Conservation (phyloP, 352 stramenopile species). For the Pythium vanterpoolii region DNA sequence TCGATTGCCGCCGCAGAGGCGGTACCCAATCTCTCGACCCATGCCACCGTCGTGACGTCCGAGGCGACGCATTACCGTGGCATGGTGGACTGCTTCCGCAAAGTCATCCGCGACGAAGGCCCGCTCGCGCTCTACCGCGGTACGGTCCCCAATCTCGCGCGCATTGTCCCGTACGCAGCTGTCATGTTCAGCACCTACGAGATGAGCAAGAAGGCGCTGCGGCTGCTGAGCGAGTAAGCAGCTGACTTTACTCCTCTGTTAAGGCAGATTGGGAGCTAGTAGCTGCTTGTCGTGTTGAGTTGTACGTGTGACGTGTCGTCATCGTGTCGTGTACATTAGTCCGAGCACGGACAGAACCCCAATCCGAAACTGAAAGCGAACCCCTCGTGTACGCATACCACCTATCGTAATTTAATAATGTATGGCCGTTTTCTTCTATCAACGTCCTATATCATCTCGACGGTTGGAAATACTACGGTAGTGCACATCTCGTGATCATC, state of each 20-base stretch:
- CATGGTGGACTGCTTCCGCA: conserved; percentile 73
- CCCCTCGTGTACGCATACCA: background rate
- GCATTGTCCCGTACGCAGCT: conserved; percentile 76
- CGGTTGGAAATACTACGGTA: no score
- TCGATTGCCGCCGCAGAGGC: conserved; percentile 11
- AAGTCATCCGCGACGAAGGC: conserved; percentile 70
- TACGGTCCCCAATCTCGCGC: conserved; percentile 72
- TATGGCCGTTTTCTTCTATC: background rate
- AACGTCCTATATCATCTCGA: no score
- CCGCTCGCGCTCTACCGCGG: conserved; percentile 67
- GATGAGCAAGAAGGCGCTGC: conserved; percentile 68
- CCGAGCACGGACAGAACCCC: background rate
- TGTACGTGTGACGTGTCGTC: background rate
- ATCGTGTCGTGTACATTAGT: background rate
- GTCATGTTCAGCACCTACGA: conserved; percentile 86
- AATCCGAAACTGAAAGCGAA: background rate
- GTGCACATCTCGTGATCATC: no score
- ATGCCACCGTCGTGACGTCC: background rate
- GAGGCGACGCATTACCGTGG: conserved; percentile 48
- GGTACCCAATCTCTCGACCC: background rate
- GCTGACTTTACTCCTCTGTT: no score
- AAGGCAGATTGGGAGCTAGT: no score
- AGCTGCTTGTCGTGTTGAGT: background rate
- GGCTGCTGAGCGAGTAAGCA: conserved; percentile 27
- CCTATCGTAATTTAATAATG: background rate